Evolutionary conservation across 176 grass and related monocot species (phyloP).

Genomic region (Calamus simplicifolius): DNA sequence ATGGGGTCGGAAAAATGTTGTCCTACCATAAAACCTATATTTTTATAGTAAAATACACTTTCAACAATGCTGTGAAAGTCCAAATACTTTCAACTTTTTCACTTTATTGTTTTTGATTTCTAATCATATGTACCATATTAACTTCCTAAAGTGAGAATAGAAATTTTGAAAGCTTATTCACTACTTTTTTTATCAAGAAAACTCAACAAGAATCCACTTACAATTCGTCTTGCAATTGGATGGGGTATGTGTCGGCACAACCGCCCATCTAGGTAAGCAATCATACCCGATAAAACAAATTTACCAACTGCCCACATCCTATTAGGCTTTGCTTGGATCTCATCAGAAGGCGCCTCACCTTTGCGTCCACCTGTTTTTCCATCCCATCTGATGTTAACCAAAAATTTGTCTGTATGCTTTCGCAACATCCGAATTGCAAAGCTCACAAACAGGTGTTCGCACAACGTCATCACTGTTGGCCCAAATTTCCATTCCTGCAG

Average conservation of each 20-base stretch:
- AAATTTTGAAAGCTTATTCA: slow-evolving; percentile 1
- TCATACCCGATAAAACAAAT: slow-evolving; percentile 52
- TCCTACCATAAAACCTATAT: no score
- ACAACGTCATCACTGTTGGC: slow-evolving; percentile 60
- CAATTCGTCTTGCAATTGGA: slow-evolving; percentile 65
- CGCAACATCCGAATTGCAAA: slow-evolving; percentile 57
- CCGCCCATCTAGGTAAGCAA: slow-evolving; percentile 64
- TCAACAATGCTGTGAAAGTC: no score
- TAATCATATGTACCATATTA: no score
- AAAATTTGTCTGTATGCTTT: slow-evolving; percentile 42
- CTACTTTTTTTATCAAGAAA: slow-evolving; percentile 51
- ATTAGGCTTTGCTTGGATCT: slow-evolving; percentile 13
- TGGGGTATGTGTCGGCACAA: slow-evolving; percentile 79
- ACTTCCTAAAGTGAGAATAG: no score
- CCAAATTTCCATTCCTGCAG: slow-evolving; percentile 75
- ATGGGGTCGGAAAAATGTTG: no score
- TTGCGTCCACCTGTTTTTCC: slow-evolving; percentile 6
- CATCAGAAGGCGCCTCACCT: slow-evolving; percentile 10
- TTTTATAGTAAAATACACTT: no score
- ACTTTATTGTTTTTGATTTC: no score
- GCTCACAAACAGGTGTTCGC: slow-evolving; percentile 76
- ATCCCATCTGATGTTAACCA: slow-evolving; percentile 17
- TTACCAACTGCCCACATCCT: slow-evolving; percentile 49
- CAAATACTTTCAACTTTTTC: no score
- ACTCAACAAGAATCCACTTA: slow-evolving; percentile 75